Conservation (phyloP, 2,329 filamentous ascomycete species). For the Diatrype stigma region DNA sequence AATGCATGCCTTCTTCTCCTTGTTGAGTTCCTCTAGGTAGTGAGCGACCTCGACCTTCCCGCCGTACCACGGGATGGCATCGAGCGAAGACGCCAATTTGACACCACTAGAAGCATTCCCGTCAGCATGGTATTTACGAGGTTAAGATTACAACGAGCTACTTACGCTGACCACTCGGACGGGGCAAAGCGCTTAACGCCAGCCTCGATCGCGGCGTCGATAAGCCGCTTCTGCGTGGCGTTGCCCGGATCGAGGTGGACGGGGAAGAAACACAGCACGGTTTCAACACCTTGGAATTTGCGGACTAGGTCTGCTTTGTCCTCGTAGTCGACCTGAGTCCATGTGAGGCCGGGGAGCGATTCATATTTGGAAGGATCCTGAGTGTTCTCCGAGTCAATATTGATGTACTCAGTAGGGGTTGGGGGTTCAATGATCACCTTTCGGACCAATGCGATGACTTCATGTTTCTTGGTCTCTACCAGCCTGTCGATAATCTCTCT, state of each 20-base stretch:
- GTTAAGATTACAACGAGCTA: not conserved
- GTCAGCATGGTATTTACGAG: no score
- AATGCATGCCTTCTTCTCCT: slow-evolving; percentile 28
- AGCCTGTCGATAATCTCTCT: slow-evolving; percentile 10
- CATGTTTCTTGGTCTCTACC: slow-evolving; percentile 10
- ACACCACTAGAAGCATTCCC: slow-evolving; percentile 9
- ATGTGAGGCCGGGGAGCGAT: slow-evolving; percentile 8
- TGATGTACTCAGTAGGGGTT: not conserved
- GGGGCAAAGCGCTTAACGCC: slow-evolving; percentile 21
- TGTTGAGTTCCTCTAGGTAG: slow-evolving; percentile 39
- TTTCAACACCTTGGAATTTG: slow-evolving; percentile 18
- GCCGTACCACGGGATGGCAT: slow-evolving; percentile 27
- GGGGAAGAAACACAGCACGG: slow-evolving; percentile 21
- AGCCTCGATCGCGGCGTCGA: slow-evolving; percentile 21
- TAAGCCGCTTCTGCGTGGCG: slow-evolving; percentile 18
- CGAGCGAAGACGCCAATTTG: slow-evolving; percentile 7
- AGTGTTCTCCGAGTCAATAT: not conserved
- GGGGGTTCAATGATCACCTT: slow-evolving; percentile 1
- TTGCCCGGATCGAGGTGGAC: slow-evolving; percentile 15
- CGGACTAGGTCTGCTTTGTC: slow-evolving; percentile 12
- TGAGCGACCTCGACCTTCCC: slow-evolving; percentile 36
- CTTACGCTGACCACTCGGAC: slow-evolving; percentile 21
- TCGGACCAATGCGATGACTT: slow-evolving; percentile 10
- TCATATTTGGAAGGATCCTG: slow-evolving; percentile 14
- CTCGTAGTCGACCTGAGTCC: slow-evolving; percentile 13